A percentile compares a stretch with the other conserved stretches of the same genome.
Conservation (phyloP, 176 grass and related monocot species). For the Dendrocalamus sinicus region DNA sequence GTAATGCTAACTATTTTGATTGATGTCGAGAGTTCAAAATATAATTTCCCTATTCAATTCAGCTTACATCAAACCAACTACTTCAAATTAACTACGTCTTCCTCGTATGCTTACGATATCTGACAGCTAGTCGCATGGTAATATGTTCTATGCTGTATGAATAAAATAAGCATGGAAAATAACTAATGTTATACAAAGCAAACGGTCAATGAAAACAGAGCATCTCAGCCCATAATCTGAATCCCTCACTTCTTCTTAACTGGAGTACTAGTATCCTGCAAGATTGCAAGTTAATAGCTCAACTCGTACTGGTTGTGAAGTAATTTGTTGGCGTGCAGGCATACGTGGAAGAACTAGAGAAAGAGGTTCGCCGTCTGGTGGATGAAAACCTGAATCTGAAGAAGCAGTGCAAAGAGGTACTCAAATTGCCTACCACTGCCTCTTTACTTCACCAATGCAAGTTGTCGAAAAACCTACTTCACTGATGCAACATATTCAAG, state of each 20-base stretch:
- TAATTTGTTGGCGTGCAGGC: slow-evolving; percentile 34
- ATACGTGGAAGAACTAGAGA: slow-evolving; percentile 60
- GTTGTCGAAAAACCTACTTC: neutral
- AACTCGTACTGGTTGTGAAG: neutral
- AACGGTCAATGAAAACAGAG: neutral
- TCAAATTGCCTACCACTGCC: neutral
- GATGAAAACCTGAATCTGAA: slow-evolving; percentile 63
- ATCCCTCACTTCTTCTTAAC: neutral
- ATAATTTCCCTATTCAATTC: neutral
- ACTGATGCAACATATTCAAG: neutral
- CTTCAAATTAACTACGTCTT: neutral
- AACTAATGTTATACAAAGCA: neutral
- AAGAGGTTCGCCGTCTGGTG: slow-evolving; percentile 55
- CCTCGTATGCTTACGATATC: neutral
- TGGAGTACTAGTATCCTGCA: neutral
- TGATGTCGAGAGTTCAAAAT: neutral
- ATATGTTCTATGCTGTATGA: neutral
- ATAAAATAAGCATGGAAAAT: neutral
- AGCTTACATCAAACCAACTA: slow-evolving; percentile 30
- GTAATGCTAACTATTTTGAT: no score
- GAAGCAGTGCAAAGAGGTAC: slow-evolving; percentile 68
- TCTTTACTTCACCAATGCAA: neutral
- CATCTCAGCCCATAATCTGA: neutral
- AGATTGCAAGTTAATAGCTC: neutral
- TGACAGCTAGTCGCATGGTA: neutral